Evolutionary conservation across 139 green algal genomes (phyloP), one percentile per base, ranked within the genome.

Genomic region (Chlamydomonas applanata): DNA sequence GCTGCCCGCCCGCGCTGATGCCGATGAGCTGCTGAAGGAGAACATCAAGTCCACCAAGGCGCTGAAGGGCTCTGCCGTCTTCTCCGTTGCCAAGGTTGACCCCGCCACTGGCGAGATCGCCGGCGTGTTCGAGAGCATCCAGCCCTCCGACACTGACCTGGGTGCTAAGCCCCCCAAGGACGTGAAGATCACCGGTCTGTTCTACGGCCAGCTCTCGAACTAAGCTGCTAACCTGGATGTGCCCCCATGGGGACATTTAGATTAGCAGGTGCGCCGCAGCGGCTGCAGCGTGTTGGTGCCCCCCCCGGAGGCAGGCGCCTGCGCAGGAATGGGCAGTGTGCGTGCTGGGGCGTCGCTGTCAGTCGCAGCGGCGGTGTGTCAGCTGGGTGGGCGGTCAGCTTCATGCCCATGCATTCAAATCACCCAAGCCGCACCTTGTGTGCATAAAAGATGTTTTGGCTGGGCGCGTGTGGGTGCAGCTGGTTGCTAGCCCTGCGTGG

Each of bases 131-230:
- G 96, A 98, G 92, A 93, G 79, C 78, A 93, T 99, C 75, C 96
- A 99, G 93, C 96, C 96, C 45, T 98, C 93, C 30, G 96, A 99
- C 87, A 99, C 96, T 67, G 96, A 99, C 80, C 85, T 99, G 77
- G 96, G 96, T 52, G 87, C 96, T 78, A 99, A 99, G 92, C 88
- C 87, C 40, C 94, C 96, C 75, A 99, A 99, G 92, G 96, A 99
- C 68, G 83, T 99, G 17, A 99, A 99, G 91, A 96, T 99, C 87
- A 94, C 92, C 4, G 96, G 96, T 75, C 44, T 73, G 32, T 73
- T 46, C 78, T 88, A 88, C 57, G 83, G 57, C 20, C 83, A 78
- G 56, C 73, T 83, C 46, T 54, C 19, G 17, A 17, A 70, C 27
- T 79, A 79, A 63, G 46, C 73, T 44, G 2, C 36, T 54, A 7